These are phyloP conservation scores for Candida broadrunensis DNA, from an alignment of 805 yeast genomes.

Conservation along the genomic window DNA sequence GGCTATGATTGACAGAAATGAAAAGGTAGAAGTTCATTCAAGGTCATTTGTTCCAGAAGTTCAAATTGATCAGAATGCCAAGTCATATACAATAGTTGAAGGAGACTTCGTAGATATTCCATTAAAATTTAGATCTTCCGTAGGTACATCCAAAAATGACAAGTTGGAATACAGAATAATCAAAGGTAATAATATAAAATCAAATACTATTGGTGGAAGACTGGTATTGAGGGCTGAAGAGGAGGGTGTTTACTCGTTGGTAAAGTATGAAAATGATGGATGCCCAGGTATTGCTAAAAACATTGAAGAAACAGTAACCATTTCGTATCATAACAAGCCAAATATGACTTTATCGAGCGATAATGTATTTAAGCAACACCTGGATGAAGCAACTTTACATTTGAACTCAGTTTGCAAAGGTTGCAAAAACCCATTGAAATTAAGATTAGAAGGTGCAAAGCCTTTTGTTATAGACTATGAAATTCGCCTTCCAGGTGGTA, in stretches of 20 bases:
- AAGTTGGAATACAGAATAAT: constrained; percentile 29
- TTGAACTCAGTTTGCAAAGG: constrained; percentile 31
- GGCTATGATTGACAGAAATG: constrained; percentile 64
- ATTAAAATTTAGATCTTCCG: constrained; percentile 29
- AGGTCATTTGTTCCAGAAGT: constrained; percentile 64
- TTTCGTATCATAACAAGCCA: constrained; percentile 25
- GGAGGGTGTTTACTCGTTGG: constrained; percentile 43
- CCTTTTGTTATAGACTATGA: constrained; percentile 73
- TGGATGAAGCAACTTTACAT: constrained; percentile 18
- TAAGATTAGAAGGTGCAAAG: constrained; percentile 53
- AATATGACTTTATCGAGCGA: constrained; percentile 14
- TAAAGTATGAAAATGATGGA: constrained; percentile 37
- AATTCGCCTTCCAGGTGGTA: constrained; percentile 57
- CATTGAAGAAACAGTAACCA: constrained; percentile 14
- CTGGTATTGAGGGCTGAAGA: constrained; percentile 23
- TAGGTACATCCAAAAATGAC: constrained; percentile 27
- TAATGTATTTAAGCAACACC: constrained; percentile 18
- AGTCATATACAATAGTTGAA: constrained; percentile 48
- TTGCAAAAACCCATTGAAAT: constrained; percentile 19
- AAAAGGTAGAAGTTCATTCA: constrained; percentile 53
- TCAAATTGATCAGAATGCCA: constrained; percentile 19
- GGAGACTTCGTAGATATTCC: constrained; percentile 64
- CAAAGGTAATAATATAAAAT: constrained; percentile 1
- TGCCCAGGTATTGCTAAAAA: constrained; percentile 41
- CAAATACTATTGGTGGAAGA: neutral